Evolutionary conservation across 129 eudicot species (phyloP).

Genomic region (Artemisia argyi): DNA sequence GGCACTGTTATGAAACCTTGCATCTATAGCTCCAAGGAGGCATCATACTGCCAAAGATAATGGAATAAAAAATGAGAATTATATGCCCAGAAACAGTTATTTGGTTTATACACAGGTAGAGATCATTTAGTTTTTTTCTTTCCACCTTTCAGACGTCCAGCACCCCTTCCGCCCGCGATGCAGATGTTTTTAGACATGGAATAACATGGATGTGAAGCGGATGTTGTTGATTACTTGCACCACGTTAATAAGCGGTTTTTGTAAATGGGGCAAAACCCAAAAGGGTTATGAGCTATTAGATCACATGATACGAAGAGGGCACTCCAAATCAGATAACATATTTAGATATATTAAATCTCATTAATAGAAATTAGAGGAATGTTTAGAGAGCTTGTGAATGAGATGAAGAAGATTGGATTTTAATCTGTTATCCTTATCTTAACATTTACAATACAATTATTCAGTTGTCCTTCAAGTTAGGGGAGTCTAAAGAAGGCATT

Average conservation of each 20-base stretch:
- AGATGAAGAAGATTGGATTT: slow-evolving; percentile 64
- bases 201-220: slow-evolving; percentile 57
- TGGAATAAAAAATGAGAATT: neutral
- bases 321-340: slow-evolving; percentile 64
- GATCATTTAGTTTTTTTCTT: no score
- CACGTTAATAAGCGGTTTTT: slow-evolving; percentile 67
- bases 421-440: no score
- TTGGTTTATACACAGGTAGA: neutral
- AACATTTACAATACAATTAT: no score
- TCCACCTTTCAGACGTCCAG: no score
- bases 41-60: slow-evolving; percentile 69
- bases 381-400: slow-evolving; percentile 58
- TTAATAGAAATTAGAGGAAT: slow-evolving; percentile 72
- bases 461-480: no score
- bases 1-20: slow-evolving; percentile 87
- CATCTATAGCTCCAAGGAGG: slow-evolving; percentile 78
- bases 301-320: slow-evolving; percentile 63
- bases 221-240: slow-evolving; percentile 68
- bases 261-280: slow-evolving; percentile 58
- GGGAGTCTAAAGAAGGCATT: no score
- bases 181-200: slow-evolving; percentile 57
- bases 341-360: slow-evolving; percentile 56
- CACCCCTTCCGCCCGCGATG: no score
- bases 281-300: slow-evolving; percentile 61
- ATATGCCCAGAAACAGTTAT: slow-evolving; percentile 4